Base-by-base conservation (phyloP, 352 stramenopile genomes). In the Phytopythium cucurbitacearum region DNA sequence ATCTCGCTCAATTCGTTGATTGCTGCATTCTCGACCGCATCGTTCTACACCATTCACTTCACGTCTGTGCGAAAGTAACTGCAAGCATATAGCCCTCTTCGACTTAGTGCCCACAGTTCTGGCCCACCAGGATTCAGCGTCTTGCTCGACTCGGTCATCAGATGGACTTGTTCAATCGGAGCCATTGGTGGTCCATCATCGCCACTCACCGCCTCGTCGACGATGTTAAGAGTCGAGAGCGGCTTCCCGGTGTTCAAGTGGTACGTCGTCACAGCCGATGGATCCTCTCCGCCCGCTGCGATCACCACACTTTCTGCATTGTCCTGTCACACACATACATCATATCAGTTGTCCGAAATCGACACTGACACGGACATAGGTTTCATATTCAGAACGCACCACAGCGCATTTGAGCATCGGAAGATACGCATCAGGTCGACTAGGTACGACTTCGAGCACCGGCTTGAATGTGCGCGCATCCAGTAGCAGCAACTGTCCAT, bases 401-500 rank as follows among this genome's bases (percentile, higher is more conserved):
- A 67, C 68, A 60, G 44, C 68, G 62, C 45, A 84, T 51, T 56
- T 59, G 54, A 67, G 51, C 16, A 40, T 58, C 39, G 65, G 60
- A 15, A 70, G 16, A 37, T 84, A 80, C 5, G 51, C 45, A 12
- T 76, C 63, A 3, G 39, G 43, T 5, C 48, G 42, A 9, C 67
- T 70, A 39, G 53, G 11, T 8, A 60, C 56, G 28, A 67, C 77
- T 28, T 76, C 63, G 33, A 81, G 48, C 35, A 75, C 68, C 1
- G 59, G 60, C 40, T 62, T 65, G 16, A 59, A 65, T 21, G 58
- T 76, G 3, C 79, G 74, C 9, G 81, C 47, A 56, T 89, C 79
- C 21, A 85, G 12, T 7, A 87, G 44, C 5, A 49, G 44, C 10
- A 87, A 61, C 13, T 76, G 61, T 2, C 72, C 69, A 42, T 76